Evolutionary conservation across 805 yeast species (phyloP).

Genomic region (Suhomyces sp.): DNA sequence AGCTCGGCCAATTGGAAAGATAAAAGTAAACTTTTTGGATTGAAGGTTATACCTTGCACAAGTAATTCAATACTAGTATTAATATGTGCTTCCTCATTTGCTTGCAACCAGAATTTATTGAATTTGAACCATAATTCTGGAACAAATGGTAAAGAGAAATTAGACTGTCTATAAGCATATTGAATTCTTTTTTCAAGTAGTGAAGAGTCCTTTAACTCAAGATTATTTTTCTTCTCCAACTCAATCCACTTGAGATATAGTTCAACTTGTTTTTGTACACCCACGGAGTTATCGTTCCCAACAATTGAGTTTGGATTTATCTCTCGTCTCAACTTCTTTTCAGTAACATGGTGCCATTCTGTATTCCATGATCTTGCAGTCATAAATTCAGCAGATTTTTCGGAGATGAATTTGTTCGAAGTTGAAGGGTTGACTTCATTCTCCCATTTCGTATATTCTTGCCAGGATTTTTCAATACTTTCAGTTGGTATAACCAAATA

Average conservation of each 20-base stretch:
- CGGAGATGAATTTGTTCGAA: slow-evolving; percentile 82
- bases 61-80: slow-evolving; percentile 48
- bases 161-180: slow-evolving; percentile 71
- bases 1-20: slow-evolving; percentile 67
- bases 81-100: slow-evolving; percentile 39
- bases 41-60: slow-evolving; percentile 55
- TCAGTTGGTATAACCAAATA: slow-evolving; percentile 75
- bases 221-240: slow-evolving; percentile 74
- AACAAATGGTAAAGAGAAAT: slow-evolving; percentile 57
- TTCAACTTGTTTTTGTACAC: slow-evolving; percentile 42
- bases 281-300: slow-evolving; percentile 12
- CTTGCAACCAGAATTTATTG: slow-evolving; percentile 34
- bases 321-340: slow-evolving; percentile 45
- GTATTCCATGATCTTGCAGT: slow-evolving; percentile 74
- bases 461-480: slow-evolving; percentile 78
- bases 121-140: slow-evolving; percentile 80
- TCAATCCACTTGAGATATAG: slow-evolving; percentile 74
- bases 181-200: slow-evolving; percentile 55
- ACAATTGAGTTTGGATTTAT: slow-evolving; percentile 26
- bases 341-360: slow-evolving; percentile 64
- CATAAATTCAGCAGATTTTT: slow-evolving; percentile 82
- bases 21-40: slow-evolving; percentile 69
- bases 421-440: slow-evolving; percentile 69
- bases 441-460: slow-evolving; percentile 79
- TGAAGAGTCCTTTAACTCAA: slow-evolving; percentile 53